Evolutionary conservation across 495 filamentous ascomycete genomes (phyloP).

Genomic region (Lophium mytilinum): DNA sequence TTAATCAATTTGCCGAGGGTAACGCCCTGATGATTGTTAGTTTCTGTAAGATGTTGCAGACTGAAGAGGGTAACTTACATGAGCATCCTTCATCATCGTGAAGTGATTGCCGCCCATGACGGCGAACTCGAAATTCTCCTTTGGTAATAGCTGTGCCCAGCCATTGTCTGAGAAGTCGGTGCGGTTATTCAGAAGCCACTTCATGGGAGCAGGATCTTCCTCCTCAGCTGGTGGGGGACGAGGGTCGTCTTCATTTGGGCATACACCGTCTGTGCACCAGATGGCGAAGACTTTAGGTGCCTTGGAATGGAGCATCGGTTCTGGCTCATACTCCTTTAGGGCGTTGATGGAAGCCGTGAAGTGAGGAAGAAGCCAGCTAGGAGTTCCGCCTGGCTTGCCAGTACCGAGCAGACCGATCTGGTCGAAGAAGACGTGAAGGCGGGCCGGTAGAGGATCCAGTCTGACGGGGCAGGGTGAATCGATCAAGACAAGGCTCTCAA

Average conservation of each 20-base stretch:
- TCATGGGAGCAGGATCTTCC: conserved; percentile 63
- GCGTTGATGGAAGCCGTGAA: conserved; percentile 70
- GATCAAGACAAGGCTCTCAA: conserved; percentile 70
- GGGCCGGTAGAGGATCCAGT: conserved; percentile 67
- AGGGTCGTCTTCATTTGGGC: conserved; percentile 58
- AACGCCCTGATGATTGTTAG: conserved; percentile 24
- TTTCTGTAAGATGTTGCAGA: neutral
- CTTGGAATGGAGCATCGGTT: conserved; percentile 41
- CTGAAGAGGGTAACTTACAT: conserved; percentile 36
- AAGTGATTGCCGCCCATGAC: conserved; percentile 65
- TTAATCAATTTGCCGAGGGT: conserved; percentile 29
- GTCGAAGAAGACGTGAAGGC: conserved; percentile 73
- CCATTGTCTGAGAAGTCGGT: conserved; percentile 69
- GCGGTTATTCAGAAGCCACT: conserved; percentile 70
- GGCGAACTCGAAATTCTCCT: conserved; percentile 51
- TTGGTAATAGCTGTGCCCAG: conserved; percentile 68
- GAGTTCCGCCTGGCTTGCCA: conserved; percentile 49
- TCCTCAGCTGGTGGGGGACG: conserved; percentile 39
- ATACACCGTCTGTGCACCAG: conserved; percentile 78
- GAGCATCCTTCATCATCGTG: conserved; percentile 58
- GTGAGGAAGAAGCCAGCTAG: conserved; percentile 79
- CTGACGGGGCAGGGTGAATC: conserved; percentile 74
- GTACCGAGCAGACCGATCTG: conserved; percentile 74
- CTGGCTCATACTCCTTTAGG: conserved; percentile 61
- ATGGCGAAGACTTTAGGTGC: conserved; percentile 61